Evolutionary conservation across 495 filamentous ascomycete species (phyloP), one percentile per base, ranked within the genome.

Genomic region (Astrocystis sublimbata): DNA sequence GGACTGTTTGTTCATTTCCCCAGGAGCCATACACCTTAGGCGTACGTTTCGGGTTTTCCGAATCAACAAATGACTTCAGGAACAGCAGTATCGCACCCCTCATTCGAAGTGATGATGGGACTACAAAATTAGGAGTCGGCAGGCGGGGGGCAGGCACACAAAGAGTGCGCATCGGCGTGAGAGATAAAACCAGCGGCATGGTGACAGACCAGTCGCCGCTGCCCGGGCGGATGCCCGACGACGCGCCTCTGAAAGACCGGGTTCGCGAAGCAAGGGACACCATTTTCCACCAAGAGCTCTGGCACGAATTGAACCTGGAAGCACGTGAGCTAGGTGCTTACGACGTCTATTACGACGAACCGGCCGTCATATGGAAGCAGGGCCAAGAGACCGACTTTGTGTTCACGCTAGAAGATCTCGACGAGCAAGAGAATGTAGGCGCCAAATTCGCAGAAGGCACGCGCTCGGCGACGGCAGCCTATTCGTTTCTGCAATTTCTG

Each of bases 231-330:
- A 68, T 73, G 35, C 70, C 71, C 58, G 79, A 66, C 64, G 70
- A 68, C 57, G 70, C 72, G 24, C 76, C 68, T 50, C 62, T 78
- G 24, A 86, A 92, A 62, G 79, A 86, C 36, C 83, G 83, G 7
- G 90, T 98, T 45, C 81, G 88, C 17, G 87, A 92, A 65, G 91
- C 92, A 10, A 87, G 93, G 28, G 89, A 99, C 72, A 92, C 90
- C 58, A 79, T 96, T 1, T 97, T 91, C 69, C 89, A 93, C 56
- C 88, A 96, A 68, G 96, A 99, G 70, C 75, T 99, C n/a, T 96
- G 92, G 81, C 87, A 96, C 63, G 94, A 98, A 73, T 73, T 99
- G 21, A 85, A 88, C 49, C 83, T 89, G 10, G 96, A 99, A 75
- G 87, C 89, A 2, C 86, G 91, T 6, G 76, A 81, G 0, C 75